Conservation (phyloP, 1,284 basidiomycete species). For the Rhodotorula sp. region DNA sequence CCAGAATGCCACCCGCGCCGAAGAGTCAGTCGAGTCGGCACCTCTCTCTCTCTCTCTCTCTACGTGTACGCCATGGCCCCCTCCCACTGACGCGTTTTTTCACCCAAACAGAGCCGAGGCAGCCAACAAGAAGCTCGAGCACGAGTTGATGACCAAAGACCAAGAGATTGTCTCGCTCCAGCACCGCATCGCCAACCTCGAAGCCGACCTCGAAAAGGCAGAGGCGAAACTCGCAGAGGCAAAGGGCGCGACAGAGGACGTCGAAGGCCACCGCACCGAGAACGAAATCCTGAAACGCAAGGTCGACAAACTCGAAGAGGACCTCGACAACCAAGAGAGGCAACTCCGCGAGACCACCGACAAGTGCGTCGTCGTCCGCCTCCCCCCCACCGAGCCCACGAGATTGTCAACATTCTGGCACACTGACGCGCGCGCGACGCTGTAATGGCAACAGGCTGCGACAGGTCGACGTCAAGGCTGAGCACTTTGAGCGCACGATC, state of each 20-base stretch:
- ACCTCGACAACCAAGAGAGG: conserved; percentile 94
- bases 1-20: conserved; percentile 70
- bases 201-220: conserved; percentile 70
- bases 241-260: conserved; percentile 69
- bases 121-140: conserved; percentile 68
- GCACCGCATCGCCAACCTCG: conserved; percentile 70
- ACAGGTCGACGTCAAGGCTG: conserved; percentile 97
- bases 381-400: too few relatives aligned
- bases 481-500: conserved; percentile 95
- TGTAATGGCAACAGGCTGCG: conserved; percentile 63
- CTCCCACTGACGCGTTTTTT: background rate
- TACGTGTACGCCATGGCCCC: background rate
- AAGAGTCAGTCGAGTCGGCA: conserved; percentile 50
- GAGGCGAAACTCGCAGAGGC: conserved; percentile 70
- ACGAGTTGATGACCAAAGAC: conserved; percentile 75
- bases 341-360: conserved; percentile 95
- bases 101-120: conserved; percentile 60
- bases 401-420: too few relatives aligned
- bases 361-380: conserved; percentile 65
- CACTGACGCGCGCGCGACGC: background rate
- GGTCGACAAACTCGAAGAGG: conserved; percentile 88
- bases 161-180: conserved; percentile 82
- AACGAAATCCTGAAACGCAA: conserved; percentile 79
- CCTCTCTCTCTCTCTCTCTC: background rate
- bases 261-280: conserved; percentile 69